Conservation (phyloP, 495 filamentous ascomycete genomes). For the Aspergillus avenaceus region DNA sequence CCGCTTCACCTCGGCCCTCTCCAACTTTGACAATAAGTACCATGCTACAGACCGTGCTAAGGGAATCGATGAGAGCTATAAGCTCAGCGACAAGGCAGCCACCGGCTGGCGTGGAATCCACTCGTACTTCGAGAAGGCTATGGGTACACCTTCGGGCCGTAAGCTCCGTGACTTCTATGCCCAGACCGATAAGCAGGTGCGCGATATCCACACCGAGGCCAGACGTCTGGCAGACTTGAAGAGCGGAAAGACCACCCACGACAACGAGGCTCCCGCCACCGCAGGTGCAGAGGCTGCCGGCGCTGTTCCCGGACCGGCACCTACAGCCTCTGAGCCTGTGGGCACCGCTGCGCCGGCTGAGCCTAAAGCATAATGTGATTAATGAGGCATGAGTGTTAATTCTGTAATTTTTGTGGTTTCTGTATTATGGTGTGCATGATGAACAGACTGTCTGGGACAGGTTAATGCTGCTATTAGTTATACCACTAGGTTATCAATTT, state of each 20-base stretch:
- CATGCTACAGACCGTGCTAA: conserved; percentile 75
- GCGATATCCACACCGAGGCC: conserved; percentile 90
- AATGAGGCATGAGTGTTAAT: too few relatives aligned
- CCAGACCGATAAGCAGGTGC: conserved; percentile 73
- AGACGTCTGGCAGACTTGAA: conserved; percentile 82
- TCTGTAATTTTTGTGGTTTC: conserved; percentile 1
- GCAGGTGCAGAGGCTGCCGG: conserved; percentile 10
- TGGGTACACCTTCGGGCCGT: conserved; percentile 78
- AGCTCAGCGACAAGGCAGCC: conserved; percentile 62
- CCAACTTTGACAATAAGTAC: conserved; percentile 74
- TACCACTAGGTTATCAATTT: background rate
- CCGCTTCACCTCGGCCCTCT: conserved; percentile 69
- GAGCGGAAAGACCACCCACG: conserved; percentile 64
- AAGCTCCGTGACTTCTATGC: conserved; percentile 83
- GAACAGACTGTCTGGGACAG: conserved; percentile 13
- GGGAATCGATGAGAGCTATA: conserved; percentile 70
- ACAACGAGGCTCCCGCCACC: conserved; percentile 48
- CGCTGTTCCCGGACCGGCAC: conserved; percentile 8
- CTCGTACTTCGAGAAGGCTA: conserved; percentile 90
- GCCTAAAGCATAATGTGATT: conserved; percentile 23
- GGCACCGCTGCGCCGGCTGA: conserved; percentile 25
- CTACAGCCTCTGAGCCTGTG: conserved; percentile 5
- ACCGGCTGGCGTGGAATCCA: conserved; percentile 61
- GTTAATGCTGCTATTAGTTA: too few relatives aligned
- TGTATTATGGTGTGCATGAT: background rate